Base-by-base conservation (phyloP, 2,329 filamentous ascomycete genomes). In the Fusarium guadeloupense region DNA sequence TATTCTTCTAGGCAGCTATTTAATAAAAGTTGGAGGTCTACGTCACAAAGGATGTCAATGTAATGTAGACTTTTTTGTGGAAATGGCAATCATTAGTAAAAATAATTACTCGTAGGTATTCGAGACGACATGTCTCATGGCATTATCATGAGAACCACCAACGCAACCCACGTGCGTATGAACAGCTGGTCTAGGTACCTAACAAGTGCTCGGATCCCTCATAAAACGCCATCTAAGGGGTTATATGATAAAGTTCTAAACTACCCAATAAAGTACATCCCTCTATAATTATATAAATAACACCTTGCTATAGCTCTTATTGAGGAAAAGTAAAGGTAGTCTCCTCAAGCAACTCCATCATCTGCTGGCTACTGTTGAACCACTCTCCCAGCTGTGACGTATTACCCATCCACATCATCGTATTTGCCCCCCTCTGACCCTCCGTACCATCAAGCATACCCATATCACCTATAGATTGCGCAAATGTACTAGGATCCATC, bases 301-400 rank as follows among this genome's bases (percentile, higher is more conserved):
- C 6, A 13, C 9, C 17, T 17, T 19, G 17, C 30, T 16, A n/a
- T 10, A 28, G n/a, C 17, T n/a, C 16, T 46, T 46, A 52, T 20
- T 66, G 64, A 16, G 68, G 68, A 50, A 70, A 70, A 3, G 35
- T 60, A 21, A 70, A 70, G 25, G 51, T 69, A 10, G 68, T 48
- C 30, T 76, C 74, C 46, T 75, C 70, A 6, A 77, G 42, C 25
- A 76, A 49, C 10, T 71, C 70, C 68, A 76, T 72, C 69, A 76
- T 76, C 59, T 77, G 72, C 52, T 76, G 67, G 42, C 74, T 76
- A 39, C 69, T 75, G 54, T 72, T 76, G 42, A 77, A 75, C 75
- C 75, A 77, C 38, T 75, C 75, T 25, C 75, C 74, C 7, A 77
- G 62, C 45, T 76, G 71, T 14, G 71, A 64, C n/a, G 72, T 73